phyloP scores from a whole-genome alignment of 164 flowering plant species.

The Buxus sempervirens region DNA sequence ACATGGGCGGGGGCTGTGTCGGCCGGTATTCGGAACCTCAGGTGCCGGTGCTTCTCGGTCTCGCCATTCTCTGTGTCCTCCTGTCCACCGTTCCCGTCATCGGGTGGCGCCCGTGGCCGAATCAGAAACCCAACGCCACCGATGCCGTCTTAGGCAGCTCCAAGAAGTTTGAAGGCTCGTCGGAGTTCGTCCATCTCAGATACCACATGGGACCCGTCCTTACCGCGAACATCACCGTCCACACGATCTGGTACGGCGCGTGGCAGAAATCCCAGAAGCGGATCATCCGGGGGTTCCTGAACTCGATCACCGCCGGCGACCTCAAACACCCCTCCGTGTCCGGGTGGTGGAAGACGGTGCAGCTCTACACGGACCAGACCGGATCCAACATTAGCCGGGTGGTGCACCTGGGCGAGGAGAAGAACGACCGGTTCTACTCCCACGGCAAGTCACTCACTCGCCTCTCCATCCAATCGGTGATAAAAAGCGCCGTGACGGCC shows the following conservation, averaged over 20 bases:
- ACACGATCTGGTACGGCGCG: constrained; percentile 72
- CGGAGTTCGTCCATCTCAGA: constrained; percentile 55
- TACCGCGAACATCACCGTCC: constrained; percentile 65
- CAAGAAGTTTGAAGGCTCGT: constrained; percentile 67
- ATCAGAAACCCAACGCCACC: constrained; percentile 19
- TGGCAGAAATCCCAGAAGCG: constrained; percentile 55
- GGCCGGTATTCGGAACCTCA: not conserved
- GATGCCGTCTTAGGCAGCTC: constrained; percentile 32
- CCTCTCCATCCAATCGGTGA: constrained; percentile 71
- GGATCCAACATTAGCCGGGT: constrained; percentile 61
- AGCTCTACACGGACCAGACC: constrained; percentile 85
- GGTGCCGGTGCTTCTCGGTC: constrained; percentile 7
- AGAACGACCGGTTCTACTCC: constrained; percentile 84
- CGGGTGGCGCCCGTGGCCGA: constrained; percentile 62
- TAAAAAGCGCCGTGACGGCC: constrained; percentile 68
- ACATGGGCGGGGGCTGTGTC: constrained; percentile 10
- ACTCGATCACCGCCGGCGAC: constrained; percentile 54
- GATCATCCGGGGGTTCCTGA: constrained; percentile 66
- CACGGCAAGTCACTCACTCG: constrained; percentile 84
- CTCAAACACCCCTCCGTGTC: constrained; percentile 56
- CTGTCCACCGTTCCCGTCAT: constrained; percentile 12
- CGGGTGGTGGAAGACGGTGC: constrained; percentile 87
- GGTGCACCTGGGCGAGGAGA: constrained; percentile 59
- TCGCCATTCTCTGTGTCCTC: constrained; percentile 10
- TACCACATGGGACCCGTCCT: constrained; percentile 89